Percentiles rank a stretch among this genome's conserved stretches.
phyloP scores from a whole-genome alignment of 441 rosid species.

The Flueggea neowawraea region DNA sequence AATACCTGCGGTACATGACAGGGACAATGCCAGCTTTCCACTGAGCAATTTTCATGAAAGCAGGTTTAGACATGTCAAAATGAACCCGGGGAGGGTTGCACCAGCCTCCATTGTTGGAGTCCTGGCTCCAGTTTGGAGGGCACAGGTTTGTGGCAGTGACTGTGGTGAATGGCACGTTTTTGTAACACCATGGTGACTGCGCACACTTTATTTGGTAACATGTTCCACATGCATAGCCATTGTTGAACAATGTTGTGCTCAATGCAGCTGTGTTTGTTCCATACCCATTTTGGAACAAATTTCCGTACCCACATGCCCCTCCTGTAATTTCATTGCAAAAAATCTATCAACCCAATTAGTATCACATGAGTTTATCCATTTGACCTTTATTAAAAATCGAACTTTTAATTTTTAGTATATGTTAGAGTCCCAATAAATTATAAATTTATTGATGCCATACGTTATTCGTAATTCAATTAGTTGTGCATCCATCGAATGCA shows the following conservation, averaged over 20 bases:
- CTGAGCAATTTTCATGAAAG: slow-evolving; percentile 76
- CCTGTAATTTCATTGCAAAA: slow-evolving; percentile 28
- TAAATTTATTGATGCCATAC: too few relatives aligned
- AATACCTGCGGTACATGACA: slow-evolving; percentile 63
- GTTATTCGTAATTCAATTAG: too few relatives aligned
- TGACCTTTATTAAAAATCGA: too few relatives aligned
- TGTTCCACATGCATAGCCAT: slow-evolving; percentile 72
- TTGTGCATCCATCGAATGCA: too few relatives aligned
- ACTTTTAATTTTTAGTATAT: too few relatives aligned
- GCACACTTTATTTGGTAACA: slow-evolving; percentile 66
- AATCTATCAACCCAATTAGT: neutral
- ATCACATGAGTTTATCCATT: too few relatives aligned
- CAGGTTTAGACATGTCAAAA: slow-evolving; percentile 88
- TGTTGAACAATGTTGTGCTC: slow-evolving; percentile 62
- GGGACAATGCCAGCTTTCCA: slow-evolving; percentile 88
- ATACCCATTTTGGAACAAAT: slow-evolving; percentile 57
- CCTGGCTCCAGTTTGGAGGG: slow-evolving; percentile 83
- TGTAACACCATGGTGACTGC: slow-evolving; percentile 45
- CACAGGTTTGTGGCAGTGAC: slow-evolving; percentile 80
- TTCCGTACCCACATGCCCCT: slow-evolving; percentile 92
- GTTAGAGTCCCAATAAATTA: too few relatives aligned
- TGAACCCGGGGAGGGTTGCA: slow-evolving; percentile 85
- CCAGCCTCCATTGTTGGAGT: slow-evolving; percentile 82
- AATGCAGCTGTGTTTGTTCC: slow-evolving; percentile 67
- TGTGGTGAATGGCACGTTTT: slow-evolving; percentile 30